Evolutionary conservation across 2,329 filamentous ascomycete species (phyloP).

Genomic region (Xylariaceae sp.): DNA sequence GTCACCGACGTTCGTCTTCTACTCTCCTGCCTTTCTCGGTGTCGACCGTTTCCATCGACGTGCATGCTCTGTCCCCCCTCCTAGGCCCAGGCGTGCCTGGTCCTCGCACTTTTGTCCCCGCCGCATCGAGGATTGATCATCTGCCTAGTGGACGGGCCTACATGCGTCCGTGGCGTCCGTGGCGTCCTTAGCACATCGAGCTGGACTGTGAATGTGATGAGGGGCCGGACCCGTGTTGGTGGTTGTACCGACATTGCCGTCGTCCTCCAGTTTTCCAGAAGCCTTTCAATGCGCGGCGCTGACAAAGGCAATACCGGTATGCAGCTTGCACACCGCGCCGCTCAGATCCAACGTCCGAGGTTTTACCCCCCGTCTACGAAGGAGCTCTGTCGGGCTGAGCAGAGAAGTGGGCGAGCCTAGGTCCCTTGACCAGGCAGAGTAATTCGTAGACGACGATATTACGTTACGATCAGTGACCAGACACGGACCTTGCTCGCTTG

Average conservation of each 20-base stretch:
- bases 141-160: conserved; percentile 2
- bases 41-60: conserved; percentile 19
- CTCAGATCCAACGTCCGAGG: not conserved
- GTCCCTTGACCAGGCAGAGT: not conserved
- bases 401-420: not conserved
- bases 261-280: conserved; percentile 10
- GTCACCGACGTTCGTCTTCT: conserved; percentile 7
- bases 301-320: conserved; percentile 1
- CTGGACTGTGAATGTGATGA: not conserved
- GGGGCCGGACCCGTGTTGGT: not conserved
- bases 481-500: no score
- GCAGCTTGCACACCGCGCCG: no score
- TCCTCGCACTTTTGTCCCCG: conserved; percentile 5
- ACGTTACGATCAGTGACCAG: no score
- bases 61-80: conserved; percentile 13
- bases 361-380: not conserved
- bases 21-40: conserved; percentile 18
- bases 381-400: not conserved
- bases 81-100: conserved; percentile 1
- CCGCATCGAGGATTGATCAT: conserved; percentile 9
- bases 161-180: not conserved
- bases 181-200: not conserved
- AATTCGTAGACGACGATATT: not conserved
- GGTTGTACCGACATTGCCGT: not conserved
- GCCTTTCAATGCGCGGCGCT: conserved; percentile 2